Evolutionary conservation across 2,329 filamentous ascomycete genomes (phyloP).

Genomic region (Aspergillus cejpii): DNA sequence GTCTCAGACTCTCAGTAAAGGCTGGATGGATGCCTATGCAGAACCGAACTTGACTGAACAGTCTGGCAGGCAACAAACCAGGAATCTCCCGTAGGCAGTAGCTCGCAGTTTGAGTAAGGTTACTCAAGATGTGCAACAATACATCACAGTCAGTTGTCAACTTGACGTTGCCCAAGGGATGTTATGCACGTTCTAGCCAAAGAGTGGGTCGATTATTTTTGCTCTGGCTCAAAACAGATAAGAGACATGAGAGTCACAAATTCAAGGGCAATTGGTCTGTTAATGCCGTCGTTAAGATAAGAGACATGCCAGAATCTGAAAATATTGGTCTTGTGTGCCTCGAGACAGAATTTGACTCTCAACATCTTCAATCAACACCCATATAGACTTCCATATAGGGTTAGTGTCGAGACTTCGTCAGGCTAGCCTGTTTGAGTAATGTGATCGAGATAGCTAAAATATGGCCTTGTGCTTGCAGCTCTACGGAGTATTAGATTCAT

Average conservation of each 20-base stretch:
- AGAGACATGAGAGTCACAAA: neutral
- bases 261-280: too few species aligned
- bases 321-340: too few species aligned
- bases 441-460: neutral
- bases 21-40: neutral
- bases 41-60: neutral
- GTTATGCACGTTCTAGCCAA: neutral
- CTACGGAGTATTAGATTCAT: too few species aligned
- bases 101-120: neutral
- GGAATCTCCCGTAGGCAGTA: neutral
- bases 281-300: too few species aligned
- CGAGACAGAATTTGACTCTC: too few species aligned
- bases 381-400: neutral
- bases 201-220: neutral
- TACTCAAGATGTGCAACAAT: too few species aligned
- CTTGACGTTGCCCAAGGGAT: neutral
- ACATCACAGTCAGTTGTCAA: neutral
- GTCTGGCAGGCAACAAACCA: neutral
- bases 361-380: too few species aligned
- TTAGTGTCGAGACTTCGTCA: neutral
- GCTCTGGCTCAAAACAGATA: neutral
- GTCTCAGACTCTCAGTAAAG: neutral
- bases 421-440: neutral
- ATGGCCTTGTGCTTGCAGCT: neutral
- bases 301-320: too few species aligned